A percentile compares a stretch with the other conserved stretches of the same genome.
Evolutionary conservation across 2,329 filamentous ascomycete species (phyloP).

Genomic region (Ambrosiella xylebori): DNA sequence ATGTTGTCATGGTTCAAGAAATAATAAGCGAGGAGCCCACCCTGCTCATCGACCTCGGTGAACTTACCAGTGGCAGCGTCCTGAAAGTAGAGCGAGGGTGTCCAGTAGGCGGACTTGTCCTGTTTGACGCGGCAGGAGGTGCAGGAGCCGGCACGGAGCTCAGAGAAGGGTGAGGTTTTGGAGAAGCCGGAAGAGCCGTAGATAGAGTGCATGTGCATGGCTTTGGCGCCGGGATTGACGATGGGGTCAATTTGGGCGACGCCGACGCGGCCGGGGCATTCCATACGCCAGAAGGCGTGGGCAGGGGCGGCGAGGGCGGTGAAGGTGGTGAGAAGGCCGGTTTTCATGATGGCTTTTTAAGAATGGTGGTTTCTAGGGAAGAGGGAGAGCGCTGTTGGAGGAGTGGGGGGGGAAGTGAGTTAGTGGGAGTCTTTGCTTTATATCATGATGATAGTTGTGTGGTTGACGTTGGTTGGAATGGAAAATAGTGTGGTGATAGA

Average conservation of each 20-base stretch:
- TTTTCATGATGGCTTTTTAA: constrained; percentile 19
- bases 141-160: constrained; percentile 47
- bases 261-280: constrained; percentile 55
- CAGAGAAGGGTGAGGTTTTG: constrained; percentile 34
- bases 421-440: not conserved
- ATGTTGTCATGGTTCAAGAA: constrained; percentile 51
- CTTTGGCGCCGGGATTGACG: constrained; percentile 40
- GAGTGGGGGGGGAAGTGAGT: not conserved
- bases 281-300: constrained; percentile 76
- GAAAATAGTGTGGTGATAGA: not conserved
- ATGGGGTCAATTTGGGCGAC: constrained; percentile 64
- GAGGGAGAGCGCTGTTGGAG: not conserved
- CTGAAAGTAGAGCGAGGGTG: constrained; percentile 61
- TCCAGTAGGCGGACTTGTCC: constrained; percentile 84
- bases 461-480: not conserved
- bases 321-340: constrained; percentile 18
- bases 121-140: constrained; percentile 65
- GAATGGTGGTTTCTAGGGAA: not conserved
- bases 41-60: constrained; percentile 54
- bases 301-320: constrained; percentile 22
- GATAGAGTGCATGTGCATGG: constrained; percentile 55
- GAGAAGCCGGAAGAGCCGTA: constrained; percentile 39
- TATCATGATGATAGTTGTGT: not conserved
- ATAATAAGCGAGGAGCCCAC: constrained; percentile 84
- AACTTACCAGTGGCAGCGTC: constrained; percentile 45